Evolutionary conservation across 2,329 filamentous ascomycete genomes (phyloP).

Genomic region (Phyllosticta ampelicida): DNA sequence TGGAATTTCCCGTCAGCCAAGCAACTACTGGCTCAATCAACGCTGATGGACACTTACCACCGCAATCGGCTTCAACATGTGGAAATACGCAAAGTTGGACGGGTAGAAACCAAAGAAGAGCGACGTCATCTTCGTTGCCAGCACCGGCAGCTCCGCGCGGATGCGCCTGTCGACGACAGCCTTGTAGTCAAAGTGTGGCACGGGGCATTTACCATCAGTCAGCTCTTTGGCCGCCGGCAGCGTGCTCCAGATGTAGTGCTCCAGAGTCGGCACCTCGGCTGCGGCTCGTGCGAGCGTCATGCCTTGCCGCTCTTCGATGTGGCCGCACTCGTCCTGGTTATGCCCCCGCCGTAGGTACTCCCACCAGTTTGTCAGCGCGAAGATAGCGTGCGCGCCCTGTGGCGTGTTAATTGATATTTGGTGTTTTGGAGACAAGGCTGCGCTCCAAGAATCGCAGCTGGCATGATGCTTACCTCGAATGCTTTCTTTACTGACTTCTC

Average conservation of each 20-base stretch:
- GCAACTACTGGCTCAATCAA: background rate
- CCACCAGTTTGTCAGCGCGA: slow-evolving; percentile 15
- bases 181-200: slow-evolving; percentile 37
- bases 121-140: slow-evolving; percentile 21
- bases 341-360: slow-evolving; percentile 19
- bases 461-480: slow-evolving; percentile 8
- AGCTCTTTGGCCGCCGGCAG: slow-evolving; percentile 27
- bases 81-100: slow-evolving; percentile 21
- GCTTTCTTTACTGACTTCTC: slow-evolving; percentile 11
- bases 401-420: background rate
- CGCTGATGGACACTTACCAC: slow-evolving; percentile 12
- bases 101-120: slow-evolving; percentile 23
- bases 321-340: slow-evolving; percentile 22
- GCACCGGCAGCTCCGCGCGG: slow-evolving; percentile 21
- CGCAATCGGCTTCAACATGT: slow-evolving; percentile 17
- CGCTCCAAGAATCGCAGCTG: background rate
- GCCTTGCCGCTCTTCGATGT: slow-evolving; percentile 30
- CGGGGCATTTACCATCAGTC: slow-evolving; percentile 22
- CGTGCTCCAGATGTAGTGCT: slow-evolving; percentile 39
- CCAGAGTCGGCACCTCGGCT: slow-evolving; percentile 24
- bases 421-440: background rate
- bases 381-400: slow-evolving; percentile 13
- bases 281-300: slow-evolving; percentile 36
- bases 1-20: background rate
- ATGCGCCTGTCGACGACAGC: slow-evolving; percentile 32